Conservation (phyloP, 305 asterid genomes). For the Solanum hybrid region DNA sequence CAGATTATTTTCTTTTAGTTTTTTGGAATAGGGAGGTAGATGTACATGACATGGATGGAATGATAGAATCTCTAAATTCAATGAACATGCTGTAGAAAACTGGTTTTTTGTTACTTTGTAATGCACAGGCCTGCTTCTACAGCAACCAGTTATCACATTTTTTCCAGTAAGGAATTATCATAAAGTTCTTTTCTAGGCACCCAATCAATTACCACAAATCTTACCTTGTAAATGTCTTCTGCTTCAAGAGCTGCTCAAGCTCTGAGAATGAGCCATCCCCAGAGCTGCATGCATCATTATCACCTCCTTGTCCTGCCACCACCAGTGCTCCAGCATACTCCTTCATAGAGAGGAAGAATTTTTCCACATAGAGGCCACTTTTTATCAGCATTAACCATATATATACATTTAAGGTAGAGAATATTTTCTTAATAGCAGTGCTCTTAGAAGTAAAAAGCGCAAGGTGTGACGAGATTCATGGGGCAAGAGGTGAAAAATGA, state of each 20-base stretch:
- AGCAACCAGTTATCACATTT: background rate
- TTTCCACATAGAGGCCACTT: background rate
- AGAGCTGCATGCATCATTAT: constrained; percentile 19
- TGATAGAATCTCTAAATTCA: background rate
- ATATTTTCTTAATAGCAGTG: background rate
- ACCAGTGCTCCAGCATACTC: constrained; percentile 28
- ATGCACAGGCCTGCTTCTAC: background rate
- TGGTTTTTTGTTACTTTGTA: background rate
- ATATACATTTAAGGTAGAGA: background rate
- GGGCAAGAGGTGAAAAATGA: background rate
- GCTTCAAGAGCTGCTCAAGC: constrained; percentile 70
- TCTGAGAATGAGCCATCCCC: constrained; percentile 34
- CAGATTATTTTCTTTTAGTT: background rate
- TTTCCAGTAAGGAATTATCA: background rate
- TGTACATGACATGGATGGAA: background rate
- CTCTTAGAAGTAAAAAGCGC: background rate
- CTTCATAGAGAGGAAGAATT: constrained; percentile 21
- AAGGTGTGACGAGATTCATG: background rate
- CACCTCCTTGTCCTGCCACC: constrained; percentile 21
- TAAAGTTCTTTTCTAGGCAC: background rate
- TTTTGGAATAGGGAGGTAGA: background rate
- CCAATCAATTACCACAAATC: background rate
- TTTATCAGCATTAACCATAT: background rate
- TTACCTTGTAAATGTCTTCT: constrained; percentile 68
- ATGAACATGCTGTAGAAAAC: background rate